phyloP scores from a whole-genome alignment of 345 rosid genomes.

The Rhodamnia rubescens region DNA sequence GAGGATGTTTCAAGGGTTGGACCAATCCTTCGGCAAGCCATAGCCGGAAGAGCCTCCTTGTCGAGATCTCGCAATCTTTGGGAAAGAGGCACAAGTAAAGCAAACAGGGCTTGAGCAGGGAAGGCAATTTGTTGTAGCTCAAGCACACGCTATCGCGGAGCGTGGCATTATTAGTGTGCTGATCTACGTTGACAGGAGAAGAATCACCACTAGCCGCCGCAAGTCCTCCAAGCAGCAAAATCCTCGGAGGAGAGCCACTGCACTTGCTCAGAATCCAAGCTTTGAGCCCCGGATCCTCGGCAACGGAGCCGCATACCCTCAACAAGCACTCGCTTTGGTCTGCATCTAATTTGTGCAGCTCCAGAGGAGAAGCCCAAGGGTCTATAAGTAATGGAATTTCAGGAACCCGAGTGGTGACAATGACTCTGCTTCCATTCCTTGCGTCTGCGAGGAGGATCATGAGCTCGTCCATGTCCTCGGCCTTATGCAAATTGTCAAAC shows the following conservation, averaged over 20 bases:
- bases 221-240: not conserved
- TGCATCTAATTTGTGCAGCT: not conserved
- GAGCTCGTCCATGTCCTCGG: not conserved
- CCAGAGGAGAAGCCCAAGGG: not conserved
- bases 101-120: slow-evolving; percentile 6
- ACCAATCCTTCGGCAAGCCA: slow-evolving; percentile 22
- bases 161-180: not conserved
- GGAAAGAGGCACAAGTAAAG: slow-evolving; percentile 26
- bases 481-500: not conserved
- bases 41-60: slow-evolving; percentile 13
- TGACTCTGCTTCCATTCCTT: not conserved
- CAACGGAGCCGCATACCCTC: not conserved
- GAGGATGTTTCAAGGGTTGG: not conserved
- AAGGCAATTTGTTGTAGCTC: slow-evolving; percentile 1
- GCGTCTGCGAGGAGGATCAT: not conserved
- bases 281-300: not conserved
- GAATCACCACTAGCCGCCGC: not conserved
- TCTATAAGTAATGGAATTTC: not conserved
- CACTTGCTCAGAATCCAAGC: not conserved
- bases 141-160: not conserved
- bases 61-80: slow-evolving; percentile 3
- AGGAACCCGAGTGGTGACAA: not conserved
- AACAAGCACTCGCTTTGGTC: not conserved
- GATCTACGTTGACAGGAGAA: no score
- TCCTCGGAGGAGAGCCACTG: not conserved